phyloP scores from a whole-genome alignment of 2,329 filamentous ascomycete genomes.

The Ophiostoma sp. region DNA sequence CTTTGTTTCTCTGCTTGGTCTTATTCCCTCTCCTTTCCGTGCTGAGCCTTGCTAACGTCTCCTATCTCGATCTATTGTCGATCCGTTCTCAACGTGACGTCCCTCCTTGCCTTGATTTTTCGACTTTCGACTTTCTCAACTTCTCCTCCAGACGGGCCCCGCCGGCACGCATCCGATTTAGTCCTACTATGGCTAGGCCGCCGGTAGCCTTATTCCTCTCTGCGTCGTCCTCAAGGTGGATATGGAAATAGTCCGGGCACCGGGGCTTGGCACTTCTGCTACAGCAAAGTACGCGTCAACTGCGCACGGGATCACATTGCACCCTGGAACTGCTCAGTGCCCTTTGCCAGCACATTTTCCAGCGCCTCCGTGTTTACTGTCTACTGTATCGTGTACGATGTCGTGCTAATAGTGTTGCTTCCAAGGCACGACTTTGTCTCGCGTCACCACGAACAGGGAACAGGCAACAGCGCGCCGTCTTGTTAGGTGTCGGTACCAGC shows the following conservation, averaged over 20 bases:
- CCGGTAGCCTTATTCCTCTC: not conserved
- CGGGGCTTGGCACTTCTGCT: not conserved
- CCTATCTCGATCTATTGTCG: not conserved
- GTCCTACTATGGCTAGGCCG: not conserved
- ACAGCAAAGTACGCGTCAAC: not conserved
- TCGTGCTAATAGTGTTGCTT: not conserved
- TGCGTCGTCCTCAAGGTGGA: not conserved
- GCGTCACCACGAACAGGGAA: not conserved
- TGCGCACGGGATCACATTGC: conserved; percentile 8
- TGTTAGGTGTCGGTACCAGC: not conserved
- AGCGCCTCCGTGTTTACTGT: not conserved
- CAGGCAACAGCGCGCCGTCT: not conserved
- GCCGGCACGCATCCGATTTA: not conserved
- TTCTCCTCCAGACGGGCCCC: not conserved
- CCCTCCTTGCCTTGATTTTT: not conserved
- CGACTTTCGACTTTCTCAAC: not conserved
- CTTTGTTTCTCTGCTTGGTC: not conserved
- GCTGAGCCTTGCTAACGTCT: not conserved
- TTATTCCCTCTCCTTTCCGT: not conserved
- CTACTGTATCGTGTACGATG: not conserved
- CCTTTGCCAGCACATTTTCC: not conserved
- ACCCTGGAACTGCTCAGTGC: not conserved
- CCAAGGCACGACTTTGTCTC: not conserved
- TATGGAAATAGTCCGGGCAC: not conserved
- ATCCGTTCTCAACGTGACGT: not conserved